phyloP scores from a whole-genome alignment of 306 rosid genomes.

The Vicia faba region DNA sequence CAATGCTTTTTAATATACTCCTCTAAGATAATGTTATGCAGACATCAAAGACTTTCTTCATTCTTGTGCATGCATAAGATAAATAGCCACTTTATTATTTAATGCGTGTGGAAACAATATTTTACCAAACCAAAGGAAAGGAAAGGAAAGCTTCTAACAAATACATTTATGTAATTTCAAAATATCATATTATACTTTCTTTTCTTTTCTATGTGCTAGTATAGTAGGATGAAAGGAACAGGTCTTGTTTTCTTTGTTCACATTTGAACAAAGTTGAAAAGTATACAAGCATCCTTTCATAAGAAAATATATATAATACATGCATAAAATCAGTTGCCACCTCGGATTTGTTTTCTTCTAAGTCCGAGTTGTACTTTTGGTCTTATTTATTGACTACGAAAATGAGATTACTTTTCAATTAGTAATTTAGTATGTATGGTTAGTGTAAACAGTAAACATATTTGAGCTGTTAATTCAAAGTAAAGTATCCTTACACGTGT shows the following conservation, averaged over 20 bases:
- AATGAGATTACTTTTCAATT: no score
- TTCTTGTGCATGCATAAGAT: no score
- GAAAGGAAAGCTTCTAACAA: slow-evolving; percentile 6
- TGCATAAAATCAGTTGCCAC: neutral
- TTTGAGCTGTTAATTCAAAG: no score
- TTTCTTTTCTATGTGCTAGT: neutral
- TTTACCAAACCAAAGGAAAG: slow-evolving; percentile 10
- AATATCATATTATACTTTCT: neutral
- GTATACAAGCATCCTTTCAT: neutral
- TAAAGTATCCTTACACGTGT: no score
- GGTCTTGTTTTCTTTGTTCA: slow-evolving; percentile 36
- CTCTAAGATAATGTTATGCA: no score
- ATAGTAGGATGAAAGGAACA: slow-evolving; percentile 25
- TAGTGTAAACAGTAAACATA: no score
- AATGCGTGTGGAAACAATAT: slow-evolving; percentile 28
- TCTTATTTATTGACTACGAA: neutral
- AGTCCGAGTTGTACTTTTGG: neutral
- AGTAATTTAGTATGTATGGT: no score
- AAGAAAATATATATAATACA: neutral
- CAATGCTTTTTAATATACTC: no score
- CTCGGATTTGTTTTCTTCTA: slow-evolving; percentile 2
- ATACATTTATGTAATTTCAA: neutral
- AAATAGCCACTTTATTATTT: no score
- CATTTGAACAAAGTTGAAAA: slow-evolving; percentile 30
- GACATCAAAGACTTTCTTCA: slow-evolving; percentile 6